Evolutionary conservation across 805 yeast genomes (phyloP).

Genomic region (Lipomyces sp.): DNA sequence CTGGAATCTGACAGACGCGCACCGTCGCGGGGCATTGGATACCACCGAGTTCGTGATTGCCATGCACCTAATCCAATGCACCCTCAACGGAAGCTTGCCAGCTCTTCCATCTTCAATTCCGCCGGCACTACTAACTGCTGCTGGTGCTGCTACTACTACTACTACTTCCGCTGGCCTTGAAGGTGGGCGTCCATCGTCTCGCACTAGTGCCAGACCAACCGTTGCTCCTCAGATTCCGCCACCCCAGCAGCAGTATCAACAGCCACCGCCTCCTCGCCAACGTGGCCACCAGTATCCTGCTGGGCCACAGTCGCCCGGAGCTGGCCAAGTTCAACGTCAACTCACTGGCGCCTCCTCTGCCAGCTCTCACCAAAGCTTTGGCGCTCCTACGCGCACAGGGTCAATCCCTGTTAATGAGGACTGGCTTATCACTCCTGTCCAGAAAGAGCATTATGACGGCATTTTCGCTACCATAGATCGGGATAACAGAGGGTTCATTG

Average conservation of each 20-base stretch:
- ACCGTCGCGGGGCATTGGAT: slow-evolving; percentile 70
- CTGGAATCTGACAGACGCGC: slow-evolving; percentile 86
- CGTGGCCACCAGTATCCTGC: slow-evolving; percentile 27
- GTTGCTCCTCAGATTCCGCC: slow-evolving; percentile 25
- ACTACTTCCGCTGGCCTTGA: slow-evolving; percentile 45
- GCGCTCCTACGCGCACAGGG: slow-evolving; percentile 11
- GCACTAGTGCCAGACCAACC: slow-evolving; percentile 18
- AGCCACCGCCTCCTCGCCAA: slow-evolving; percentile 30
- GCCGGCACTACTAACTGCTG: slow-evolving; percentile 41
- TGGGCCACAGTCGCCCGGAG: slow-evolving; percentile 26
- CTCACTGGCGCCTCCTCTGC: slow-evolving; percentile 16
- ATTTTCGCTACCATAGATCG: slow-evolving; percentile 77
- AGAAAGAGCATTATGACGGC: slow-evolving; percentile 75
- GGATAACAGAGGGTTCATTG: slow-evolving; percentile 28
- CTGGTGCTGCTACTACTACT: too few relatives aligned
- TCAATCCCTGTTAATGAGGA: slow-evolving; percentile 49
- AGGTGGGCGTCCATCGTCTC: slow-evolving; percentile 24
- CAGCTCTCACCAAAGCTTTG: slow-evolving; percentile 8
- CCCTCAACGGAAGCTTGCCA: slow-evolving; percentile 66
- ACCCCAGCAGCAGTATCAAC: slow-evolving; percentile 35
- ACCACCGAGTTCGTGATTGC: slow-evolving; percentile 84
- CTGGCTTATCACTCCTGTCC: slow-evolving; percentile 72
- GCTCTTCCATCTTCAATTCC: slow-evolving; percentile 61
- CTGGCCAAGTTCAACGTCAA: slow-evolving; percentile 20
- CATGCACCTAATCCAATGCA: slow-evolving; percentile 90